Conservation (phyloP, 208 protist species). For the Acanthamoeba royreba region DNA sequence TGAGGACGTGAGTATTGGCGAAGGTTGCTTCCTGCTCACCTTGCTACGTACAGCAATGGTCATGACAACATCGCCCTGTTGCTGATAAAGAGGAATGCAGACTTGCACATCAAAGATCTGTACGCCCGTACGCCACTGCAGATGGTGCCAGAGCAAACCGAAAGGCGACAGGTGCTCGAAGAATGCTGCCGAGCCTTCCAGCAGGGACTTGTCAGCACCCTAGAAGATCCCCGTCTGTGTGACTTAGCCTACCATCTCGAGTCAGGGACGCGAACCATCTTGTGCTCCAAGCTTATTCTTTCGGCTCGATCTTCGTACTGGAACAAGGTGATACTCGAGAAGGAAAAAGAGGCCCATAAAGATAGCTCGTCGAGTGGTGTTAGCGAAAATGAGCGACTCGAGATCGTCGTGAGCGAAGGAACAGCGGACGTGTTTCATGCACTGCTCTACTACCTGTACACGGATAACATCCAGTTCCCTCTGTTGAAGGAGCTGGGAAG, state of each 20-base stretch:
- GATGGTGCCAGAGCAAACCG: background rate
- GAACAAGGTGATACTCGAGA: background rate
- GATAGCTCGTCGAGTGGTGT: background rate
- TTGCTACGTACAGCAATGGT: background rate
- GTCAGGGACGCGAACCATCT: background rate
- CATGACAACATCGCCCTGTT: background rate
- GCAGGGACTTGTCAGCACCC: background rate
- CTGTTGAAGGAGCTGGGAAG: background rate
- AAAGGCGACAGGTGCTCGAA: background rate
- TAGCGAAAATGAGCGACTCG: background rate
- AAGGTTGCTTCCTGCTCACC: background rate
- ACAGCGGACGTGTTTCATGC: background rate
- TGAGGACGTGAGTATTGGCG: too few relatives aligned
- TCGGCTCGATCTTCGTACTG: background rate
- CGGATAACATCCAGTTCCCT: background rate
- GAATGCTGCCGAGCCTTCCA: background rate
- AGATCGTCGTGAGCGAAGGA: conserved; percentile 13
- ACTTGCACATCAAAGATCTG: background rate
- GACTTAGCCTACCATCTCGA: background rate
- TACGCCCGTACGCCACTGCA: background rate
- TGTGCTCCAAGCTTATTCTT: background rate
- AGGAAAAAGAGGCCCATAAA: background rate
- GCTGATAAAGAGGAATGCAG: background rate
- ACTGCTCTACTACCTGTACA: background rate
- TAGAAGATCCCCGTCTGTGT: background rate